Evolutionary conservation across 2,329 filamentous ascomycete genomes (phyloP).

Genomic region (Gnomoniopsis smithogilvyi): DNA sequence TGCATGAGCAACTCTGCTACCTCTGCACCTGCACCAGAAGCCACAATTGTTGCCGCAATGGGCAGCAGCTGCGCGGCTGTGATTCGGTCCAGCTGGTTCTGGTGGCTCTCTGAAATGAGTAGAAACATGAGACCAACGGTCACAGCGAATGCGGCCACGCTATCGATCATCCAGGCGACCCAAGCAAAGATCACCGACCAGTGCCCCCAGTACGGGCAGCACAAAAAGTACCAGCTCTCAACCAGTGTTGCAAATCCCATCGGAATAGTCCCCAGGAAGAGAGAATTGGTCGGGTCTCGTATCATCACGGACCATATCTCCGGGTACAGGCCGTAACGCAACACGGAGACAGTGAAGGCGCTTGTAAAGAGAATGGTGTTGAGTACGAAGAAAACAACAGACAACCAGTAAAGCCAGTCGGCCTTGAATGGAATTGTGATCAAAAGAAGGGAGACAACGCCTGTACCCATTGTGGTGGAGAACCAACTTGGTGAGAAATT

Average conservation of each 20-base stretch:
- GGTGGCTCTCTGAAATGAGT: conserved; percentile 8
- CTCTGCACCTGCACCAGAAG: conserved; percentile 61
- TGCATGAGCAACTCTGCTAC: conserved; percentile 59
- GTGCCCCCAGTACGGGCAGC: background rate
- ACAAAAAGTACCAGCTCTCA: background rate
- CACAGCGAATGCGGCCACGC: conserved; percentile 3
- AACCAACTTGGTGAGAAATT: conserved; percentile 51
- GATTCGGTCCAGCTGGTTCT: conserved; percentile 39
- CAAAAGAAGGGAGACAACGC: conserved; percentile 57
- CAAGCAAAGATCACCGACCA: conserved; percentile 29
- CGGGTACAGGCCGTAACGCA: conserved; percentile 59
- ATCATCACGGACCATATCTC: conserved; percentile 61
- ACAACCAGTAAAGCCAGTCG: conserved; percentile 49
- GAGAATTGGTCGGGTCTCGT: conserved; percentile 56
- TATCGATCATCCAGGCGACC: conserved; percentile 1
- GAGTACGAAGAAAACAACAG: conserved; percentile 52
- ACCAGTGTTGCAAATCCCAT: conserved; percentile 54
- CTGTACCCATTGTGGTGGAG: conserved; percentile 59
- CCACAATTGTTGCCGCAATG: conserved; percentile 60
- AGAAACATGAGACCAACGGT: conserved; percentile 6
- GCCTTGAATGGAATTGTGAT: conserved; percentile 56
- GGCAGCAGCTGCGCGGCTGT: conserved; percentile 61
- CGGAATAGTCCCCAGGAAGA: conserved; percentile 62
- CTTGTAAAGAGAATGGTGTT: conserved; percentile 52
- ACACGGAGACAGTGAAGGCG: conserved; percentile 46